phyloP scores from a whole-genome alignment of 257 asterid genomes.

The Craterostigma plantagineum region DNA sequence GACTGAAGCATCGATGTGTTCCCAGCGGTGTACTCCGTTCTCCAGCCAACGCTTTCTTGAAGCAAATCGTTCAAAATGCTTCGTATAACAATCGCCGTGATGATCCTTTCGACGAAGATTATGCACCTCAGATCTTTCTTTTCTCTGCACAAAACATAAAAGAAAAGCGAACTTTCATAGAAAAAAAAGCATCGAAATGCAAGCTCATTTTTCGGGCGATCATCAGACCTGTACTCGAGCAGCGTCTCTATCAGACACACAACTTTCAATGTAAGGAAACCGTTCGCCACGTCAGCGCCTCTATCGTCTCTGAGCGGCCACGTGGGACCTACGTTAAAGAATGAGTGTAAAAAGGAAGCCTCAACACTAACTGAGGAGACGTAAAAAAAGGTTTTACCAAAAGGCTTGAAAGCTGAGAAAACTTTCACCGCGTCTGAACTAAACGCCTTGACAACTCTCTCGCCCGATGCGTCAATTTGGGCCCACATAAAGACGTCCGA shows the following conservation, averaged over 20 bases:
- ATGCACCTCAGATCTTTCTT: conserved; percentile 66
- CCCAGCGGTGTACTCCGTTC: conserved; percentile 55
- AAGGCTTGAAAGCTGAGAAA: conserved; percentile 26
- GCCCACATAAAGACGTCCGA: conserved; percentile 26
- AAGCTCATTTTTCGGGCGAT: too few relatives aligned
- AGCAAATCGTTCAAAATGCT: conserved; percentile 50
- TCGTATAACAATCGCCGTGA: conserved; percentile 53
- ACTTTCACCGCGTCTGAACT: conserved; percentile 29
- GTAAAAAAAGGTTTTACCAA: conserved; percentile 21
- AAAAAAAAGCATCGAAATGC: too few relatives aligned
- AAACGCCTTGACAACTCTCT: conserved; percentile 23
- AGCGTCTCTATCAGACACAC: too few relatives aligned
- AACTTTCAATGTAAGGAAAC: too few relatives aligned
- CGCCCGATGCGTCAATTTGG: conserved; percentile 22
- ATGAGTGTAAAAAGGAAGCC: too few relatives aligned
- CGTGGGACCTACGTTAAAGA: too few relatives aligned
- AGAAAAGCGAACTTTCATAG: too few relatives aligned
- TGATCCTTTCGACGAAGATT: conserved; percentile 65
- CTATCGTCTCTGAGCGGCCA: too few relatives aligned
- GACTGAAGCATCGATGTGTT: conserved; percentile 20
- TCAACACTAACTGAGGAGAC: too few relatives aligned
- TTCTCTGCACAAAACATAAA: conserved; percentile 42
- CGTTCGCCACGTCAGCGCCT: too few relatives aligned
- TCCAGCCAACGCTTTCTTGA: conserved; percentile 42
- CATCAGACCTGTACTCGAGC: too few relatives aligned